These are phyloP conservation scores for Alternaria solani DNA, from an alignment of 2,329 filamentous ascomycete species.

Conservation along the genomic window DNA sequence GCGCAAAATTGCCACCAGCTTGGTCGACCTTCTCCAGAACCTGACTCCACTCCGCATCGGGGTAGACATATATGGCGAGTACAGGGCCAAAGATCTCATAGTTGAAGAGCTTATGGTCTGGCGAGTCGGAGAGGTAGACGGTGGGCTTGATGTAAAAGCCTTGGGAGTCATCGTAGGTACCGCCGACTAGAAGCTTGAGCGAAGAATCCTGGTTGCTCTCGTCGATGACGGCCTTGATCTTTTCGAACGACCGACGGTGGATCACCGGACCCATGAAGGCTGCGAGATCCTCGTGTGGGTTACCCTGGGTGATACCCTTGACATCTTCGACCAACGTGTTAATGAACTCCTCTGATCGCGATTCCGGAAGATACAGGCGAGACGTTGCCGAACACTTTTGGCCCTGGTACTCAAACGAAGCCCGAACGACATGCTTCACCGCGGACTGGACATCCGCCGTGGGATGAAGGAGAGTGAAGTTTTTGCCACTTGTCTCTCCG, in stretches of 20 bases:
- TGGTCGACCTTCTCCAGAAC: conserved; percentile 67
- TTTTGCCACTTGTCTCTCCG: conserved; percentile 90
- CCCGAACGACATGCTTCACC: conserved; percentile 79
- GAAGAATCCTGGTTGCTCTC: conserved; percentile 75
- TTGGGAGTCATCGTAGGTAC: conserved; percentile 75
- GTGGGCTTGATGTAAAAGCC: conserved; percentile 86
- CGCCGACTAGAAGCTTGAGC: conserved; percentile 75
- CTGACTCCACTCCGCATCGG: conserved; percentile 64
- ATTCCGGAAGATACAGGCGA: conserved; percentile 77
- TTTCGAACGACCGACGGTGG: conserved; percentile 79
- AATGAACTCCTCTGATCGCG: conserved; percentile 74
- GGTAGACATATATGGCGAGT: conserved; percentile 77
- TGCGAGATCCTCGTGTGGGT: conserved; percentile 67
- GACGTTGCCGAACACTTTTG: conserved; percentile 90
- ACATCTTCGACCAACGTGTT: conserved; percentile 70
- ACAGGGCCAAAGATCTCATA: conserved; percentile 84
- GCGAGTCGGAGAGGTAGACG: conserved; percentile 75
- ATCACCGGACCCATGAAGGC: conserved; percentile 90
- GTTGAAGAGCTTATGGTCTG: conserved; percentile 74
- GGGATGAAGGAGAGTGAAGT: conserved; percentile 83
- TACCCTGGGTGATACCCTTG: conserved; percentile 72
- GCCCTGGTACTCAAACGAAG: conserved; percentile 87
- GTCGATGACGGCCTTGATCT: conserved; percentile 77
- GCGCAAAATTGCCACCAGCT: conserved; percentile 73
- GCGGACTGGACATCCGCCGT: conserved; percentile 80